These are phyloP conservation scores for Thalassiosira sp. DNA, from an alignment of 352 stramenopile species.

Conservation along the genomic window DNA sequence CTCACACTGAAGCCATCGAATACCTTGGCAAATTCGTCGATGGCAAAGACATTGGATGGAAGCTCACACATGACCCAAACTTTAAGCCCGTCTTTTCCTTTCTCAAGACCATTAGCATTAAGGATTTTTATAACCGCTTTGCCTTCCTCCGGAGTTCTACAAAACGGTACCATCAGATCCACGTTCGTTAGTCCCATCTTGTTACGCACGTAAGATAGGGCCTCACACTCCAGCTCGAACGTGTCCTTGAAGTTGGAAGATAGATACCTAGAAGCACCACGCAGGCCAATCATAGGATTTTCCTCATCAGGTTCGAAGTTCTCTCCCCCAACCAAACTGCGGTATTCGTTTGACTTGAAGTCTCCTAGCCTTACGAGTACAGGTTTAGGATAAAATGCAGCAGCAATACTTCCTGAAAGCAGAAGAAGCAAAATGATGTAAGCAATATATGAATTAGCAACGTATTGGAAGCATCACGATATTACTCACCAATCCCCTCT, in stretches of 20 bases:
- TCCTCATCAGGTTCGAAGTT: conserved; percentile 59
- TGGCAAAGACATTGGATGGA: conserved; percentile 54
- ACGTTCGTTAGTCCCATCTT: conserved; percentile 58
- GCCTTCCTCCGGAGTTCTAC: conserved; percentile 41
- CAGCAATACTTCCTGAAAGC: conserved; percentile 48
- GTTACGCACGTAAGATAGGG: conserved; percentile 40
- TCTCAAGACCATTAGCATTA: conserved; percentile 43
- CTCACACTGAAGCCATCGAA: conserved; percentile 55
- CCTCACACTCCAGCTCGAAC: conserved; percentile 54
- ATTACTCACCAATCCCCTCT: conserved; percentile 52
- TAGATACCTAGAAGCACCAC: conserved; percentile 44
- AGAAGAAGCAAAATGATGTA: no score
- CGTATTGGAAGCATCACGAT: no score
- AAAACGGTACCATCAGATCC: conserved; percentile 58
- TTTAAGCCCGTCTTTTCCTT: conserved; percentile 47
- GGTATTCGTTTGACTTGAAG: conserved; percentile 62
- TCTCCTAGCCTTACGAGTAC: conserved; percentile 51
- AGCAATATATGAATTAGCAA: no score
- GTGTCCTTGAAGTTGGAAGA: conserved; percentile 43
- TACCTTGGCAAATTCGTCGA: conserved; percentile 47
- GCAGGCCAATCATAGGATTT: conserved; percentile 59
- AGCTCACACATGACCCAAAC: conserved; percentile 59
- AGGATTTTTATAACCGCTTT: conserved; percentile 48
- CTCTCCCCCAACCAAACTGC: conserved; percentile 41
- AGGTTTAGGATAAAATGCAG: conserved; percentile 49